Evolutionary conservation across 805 yeast genomes (phyloP).

Genomic region (Kuraishia capsulata): DNA sequence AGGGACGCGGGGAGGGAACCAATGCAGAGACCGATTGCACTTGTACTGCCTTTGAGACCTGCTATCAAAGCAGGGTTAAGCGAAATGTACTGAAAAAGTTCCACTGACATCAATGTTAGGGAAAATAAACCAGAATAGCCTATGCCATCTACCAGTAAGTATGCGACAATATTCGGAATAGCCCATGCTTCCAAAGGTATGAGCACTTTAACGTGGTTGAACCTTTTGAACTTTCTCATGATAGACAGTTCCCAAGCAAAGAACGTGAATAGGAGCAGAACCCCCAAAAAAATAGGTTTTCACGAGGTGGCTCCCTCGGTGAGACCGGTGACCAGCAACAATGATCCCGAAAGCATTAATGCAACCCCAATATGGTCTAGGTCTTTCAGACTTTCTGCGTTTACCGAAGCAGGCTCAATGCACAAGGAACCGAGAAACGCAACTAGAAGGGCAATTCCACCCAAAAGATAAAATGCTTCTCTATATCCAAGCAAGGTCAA

Average conservation of each 20-base stretch:
- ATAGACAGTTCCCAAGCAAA: conserved; percentile 20
- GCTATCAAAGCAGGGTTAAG: conserved; percentile 1
- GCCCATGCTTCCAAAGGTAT: conserved; percentile 18
- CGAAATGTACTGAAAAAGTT: conserved; percentile 5
- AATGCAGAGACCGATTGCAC: no score
- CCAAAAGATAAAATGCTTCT: conserved; percentile 27
- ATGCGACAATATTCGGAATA: conserved; percentile 16
- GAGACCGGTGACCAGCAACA: conserved; percentile 31
- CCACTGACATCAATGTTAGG: conserved; percentile 8
- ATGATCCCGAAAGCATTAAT: conserved; percentile 22
- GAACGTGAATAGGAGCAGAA: conserved; percentile 17
- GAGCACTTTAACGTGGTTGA: conserved; percentile 9
- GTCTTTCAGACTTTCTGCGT: conserved; percentile 12
- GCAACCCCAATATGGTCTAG: conserved; percentile 27
- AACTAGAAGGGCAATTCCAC: conserved; percentile 19
- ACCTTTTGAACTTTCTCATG: background rate
- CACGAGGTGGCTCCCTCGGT: conserved; percentile 36
- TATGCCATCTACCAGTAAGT: conserved; percentile 11
- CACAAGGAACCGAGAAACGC: conserved; percentile 20
- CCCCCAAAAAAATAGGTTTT: conserved; percentile 28
- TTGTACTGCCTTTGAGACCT: no score
- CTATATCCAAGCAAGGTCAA: conserved; percentile 26
- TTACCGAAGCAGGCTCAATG: conserved; percentile 18
- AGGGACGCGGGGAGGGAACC: no score
- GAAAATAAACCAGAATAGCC: conserved; percentile 13